Conservation (phyloP, 2,329 filamentous ascomycete species). For the Parascedosporium putredinis region DNA sequence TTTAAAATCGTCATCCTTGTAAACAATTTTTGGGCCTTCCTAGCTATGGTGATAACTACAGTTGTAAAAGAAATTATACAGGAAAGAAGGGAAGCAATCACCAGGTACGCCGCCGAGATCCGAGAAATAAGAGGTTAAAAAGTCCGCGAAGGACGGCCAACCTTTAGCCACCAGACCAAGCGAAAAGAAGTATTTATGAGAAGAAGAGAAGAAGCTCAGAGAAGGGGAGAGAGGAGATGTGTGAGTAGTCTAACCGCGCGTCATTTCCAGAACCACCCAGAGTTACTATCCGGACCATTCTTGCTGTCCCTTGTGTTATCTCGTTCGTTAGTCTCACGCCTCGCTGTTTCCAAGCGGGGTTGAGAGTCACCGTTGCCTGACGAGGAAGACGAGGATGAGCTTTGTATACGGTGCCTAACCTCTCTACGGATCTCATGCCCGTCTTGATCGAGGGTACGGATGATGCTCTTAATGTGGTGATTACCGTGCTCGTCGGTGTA, state of each 20-base stretch:
- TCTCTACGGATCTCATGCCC: slow-evolving; percentile 30
- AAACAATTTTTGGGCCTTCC: too few species aligned
- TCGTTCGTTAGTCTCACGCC: slow-evolving; percentile 3
- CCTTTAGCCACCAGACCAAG: too few species aligned
- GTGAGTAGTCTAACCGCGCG: too few species aligned
- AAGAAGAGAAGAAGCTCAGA: not conserved
- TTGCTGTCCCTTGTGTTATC: slow-evolving; percentile 9
- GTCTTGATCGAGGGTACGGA: slow-evolving; percentile 28
- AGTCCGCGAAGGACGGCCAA: too few species aligned
- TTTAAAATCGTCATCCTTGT: too few species aligned
- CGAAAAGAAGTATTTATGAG: too few species aligned
- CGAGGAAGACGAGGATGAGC: slow-evolving; percentile 20
- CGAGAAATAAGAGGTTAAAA: too few species aligned
- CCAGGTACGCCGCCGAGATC: too few species aligned
- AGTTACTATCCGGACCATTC: slow-evolving; percentile 16
- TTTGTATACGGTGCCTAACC: slow-evolving; percentile 15
- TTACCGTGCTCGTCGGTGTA: slow-evolving; percentile 33
- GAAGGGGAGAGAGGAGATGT: too few species aligned
- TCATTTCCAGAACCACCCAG: slow-evolving; percentile 32
- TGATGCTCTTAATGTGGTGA: slow-evolving; percentile 29
- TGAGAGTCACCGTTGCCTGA: slow-evolving; percentile 13
- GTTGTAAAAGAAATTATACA: too few species aligned
- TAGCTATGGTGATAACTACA: too few species aligned
- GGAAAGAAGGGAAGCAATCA: too few species aligned
- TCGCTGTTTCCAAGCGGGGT: slow-evolving; percentile 8